Base-by-base conservation (phyloP, 1,284 basidiomycete genomes). In the Chalciporus piperatoides region DNA sequence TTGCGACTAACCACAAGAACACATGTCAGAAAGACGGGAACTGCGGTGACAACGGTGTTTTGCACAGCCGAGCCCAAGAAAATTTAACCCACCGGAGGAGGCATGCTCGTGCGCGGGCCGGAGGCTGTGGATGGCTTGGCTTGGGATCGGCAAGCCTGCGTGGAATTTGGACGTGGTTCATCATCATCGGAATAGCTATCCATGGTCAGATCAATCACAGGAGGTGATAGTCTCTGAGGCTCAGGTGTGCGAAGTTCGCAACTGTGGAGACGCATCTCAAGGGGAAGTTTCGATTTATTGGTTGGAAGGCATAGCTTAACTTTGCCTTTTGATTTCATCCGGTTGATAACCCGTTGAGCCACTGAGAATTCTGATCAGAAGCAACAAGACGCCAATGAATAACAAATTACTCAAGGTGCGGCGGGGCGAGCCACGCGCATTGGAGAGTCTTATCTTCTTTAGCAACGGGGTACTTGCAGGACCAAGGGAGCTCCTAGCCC, bases 321-420 rank as follows among this genome's bases (percentile, higher is more conserved):
- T 40, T 52, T 67, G 33, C 62, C 61, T 27, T 61, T 66, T 9
- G 60, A 66, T 41, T 49, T 61, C 63, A 68, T 67, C 42, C 45
- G 49, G 7, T 48, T 54, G 27, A 68, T 63, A 12, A 65, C 46
- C 27, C 49, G 60, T 23, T 55, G 60, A 6, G 62, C 62, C 64
- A 67, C 64, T 67, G 19, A 43, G 28, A 41, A 39, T 40, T 19
- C 4, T 35, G 36, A 41, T 66, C 45, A 63, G 53, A 35, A 17
- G 43, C 35, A 19, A n/a, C 1, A 44, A 25, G 25, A 10, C 0
- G 8, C 11, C 10, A 38, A 46, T n/a, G 21, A 15, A 40, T 6
- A 41, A 39, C 5, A 21, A 33, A 44, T 56, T 61, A 66, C 60
- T 62, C 32, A 60, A 44, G n/a, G 52, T 46, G 17, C 52, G 52